Conservation (phyloP, 495 filamentous ascomycete species). For the Choiromyces venosus region DNA sequence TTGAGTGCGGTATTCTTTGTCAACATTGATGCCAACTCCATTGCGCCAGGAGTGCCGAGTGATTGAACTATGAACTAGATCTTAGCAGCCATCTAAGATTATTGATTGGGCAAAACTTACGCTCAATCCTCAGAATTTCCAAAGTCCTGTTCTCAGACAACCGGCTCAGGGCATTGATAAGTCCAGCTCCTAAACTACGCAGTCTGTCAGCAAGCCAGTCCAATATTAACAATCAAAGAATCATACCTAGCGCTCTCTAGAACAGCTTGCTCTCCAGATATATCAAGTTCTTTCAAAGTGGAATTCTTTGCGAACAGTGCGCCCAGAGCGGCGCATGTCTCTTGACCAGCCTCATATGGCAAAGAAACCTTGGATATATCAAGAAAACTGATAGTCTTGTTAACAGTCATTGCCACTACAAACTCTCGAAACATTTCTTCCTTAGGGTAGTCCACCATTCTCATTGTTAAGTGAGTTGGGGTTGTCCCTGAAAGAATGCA, state of each 20-base stretch:
- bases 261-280: slow-evolving; percentile 84
- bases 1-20: slow-evolving; percentile 59
- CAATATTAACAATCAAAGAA: background rate
- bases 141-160: slow-evolving; percentile 70
- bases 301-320: slow-evolving; percentile 71
- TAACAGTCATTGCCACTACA: slow-evolving; percentile 63
- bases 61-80: slow-evolving; percentile 37
- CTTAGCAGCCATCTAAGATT: slow-evolving; percentile 11
- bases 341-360: slow-evolving; percentile 66
- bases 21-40: slow-evolving; percentile 69
- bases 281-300: slow-evolving; percentile 70
- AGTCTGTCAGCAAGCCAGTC: slow-evolving; percentile 7
- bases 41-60: slow-evolving; percentile 53
- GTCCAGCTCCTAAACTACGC: slow-evolving; percentile 62
- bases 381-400: slow-evolving; percentile 68
- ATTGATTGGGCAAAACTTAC: slow-evolving; percentile 41
- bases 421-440: slow-evolving; percentile 60
- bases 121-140: slow-evolving; percentile 69
- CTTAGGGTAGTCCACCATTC: slow-evolving; percentile 69
- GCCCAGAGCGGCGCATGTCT: slow-evolving; percentile 68
- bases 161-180: slow-evolving; percentile 70
- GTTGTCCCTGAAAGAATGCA: slow-evolving; percentile 60
- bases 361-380: slow-evolving; percentile 85
- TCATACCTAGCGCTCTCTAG: slow-evolving; percentile 66
- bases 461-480: slow-evolving; percentile 69